A percentile compares a stretch with the other conserved stretches of the same genome.
These are phyloP conservation scores for Colletotrichum higginsianum DNA, from an alignment of 2,329 filamentous ascomycete species.

Conservation along the genomic window DNA sequence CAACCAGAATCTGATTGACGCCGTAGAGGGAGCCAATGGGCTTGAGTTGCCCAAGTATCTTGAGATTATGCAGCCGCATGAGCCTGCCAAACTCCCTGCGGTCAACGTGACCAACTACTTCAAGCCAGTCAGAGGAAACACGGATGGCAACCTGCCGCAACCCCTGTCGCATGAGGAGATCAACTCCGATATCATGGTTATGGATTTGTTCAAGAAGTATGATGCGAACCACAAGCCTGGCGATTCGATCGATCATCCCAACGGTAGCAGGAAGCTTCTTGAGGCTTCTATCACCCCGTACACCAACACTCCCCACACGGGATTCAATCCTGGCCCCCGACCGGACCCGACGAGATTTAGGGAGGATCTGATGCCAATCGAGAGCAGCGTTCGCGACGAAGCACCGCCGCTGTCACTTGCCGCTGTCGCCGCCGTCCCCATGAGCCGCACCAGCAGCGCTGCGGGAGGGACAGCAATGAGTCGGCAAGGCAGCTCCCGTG, in stretches of 20 bases:
- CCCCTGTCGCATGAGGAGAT: conserved; percentile 67
- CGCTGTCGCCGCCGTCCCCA: conserved; percentile 58
- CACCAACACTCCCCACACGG: conserved; percentile 63
- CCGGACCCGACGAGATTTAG: conserved; percentile 66
- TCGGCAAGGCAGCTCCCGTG: conserved; percentile 67
- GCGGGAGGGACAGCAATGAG: conserved; percentile 71
- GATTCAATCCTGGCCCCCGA: conserved; percentile 61
- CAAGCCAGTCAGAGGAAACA: conserved; percentile 68
- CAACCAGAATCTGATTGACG: conserved; percentile 70
- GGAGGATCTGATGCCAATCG: conserved; percentile 65
- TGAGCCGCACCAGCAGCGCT: conserved; percentile 69
- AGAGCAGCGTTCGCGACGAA: conserved; percentile 61
- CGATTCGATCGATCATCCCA: conserved; percentile 68
- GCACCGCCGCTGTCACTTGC: conserved; percentile 46
- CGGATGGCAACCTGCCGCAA: conserved; percentile 70
- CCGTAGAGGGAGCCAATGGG: conserved; percentile 72
- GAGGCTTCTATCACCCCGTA: conserved; percentile 67
- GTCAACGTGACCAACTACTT: conserved; percentile 71
- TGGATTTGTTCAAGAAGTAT: conserved; percentile 72
- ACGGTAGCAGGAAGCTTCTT: conserved; percentile 69
- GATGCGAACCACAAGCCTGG: conserved; percentile 67
- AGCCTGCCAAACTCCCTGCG: conserved; percentile 71
- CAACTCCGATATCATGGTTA: conserved; percentile 69
- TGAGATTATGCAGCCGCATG: conserved; percentile 68
- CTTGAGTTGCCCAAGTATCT: conserved; percentile 73